Evolutionary conservation across 306 rosid genomes (phyloP), one percentile per base, ranked within the genome.

Genomic region (Senna siamea): DNA sequence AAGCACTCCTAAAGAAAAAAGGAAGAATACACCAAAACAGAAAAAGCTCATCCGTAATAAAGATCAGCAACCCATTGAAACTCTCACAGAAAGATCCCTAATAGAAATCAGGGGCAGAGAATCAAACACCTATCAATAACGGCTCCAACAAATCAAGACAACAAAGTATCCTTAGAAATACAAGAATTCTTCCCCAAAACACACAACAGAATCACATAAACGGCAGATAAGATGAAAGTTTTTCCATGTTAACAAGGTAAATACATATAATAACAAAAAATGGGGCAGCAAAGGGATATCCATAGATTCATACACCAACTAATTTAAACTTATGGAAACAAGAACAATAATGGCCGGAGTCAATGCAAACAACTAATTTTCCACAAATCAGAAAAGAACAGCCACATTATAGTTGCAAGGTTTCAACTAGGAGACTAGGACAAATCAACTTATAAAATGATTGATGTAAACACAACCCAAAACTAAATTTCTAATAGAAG

Each of bases 331-430:
- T 47, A n/a, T 0, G 32, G 15, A 40, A 63, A 17, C 37, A 62
- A 18, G 34, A 37, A 19, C 23, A 9, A 40, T 20, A 26, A 26
- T 20, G 23, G 38, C 38, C 35, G 20, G 8, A 64, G 20, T 12
- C 66, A 59, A 59, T 15, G 23, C 14, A 60, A 60, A 60, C 66
- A 60, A 8, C 46, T 34, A 34, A 34, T 60, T 60, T 3, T 37
- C 68, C 1, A 62, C n/a, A 62, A n/a, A 17, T 4, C 19, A 8
- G n/a, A 5, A 10, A 56, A 56, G 23, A 56, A 56, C 15, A 26
- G 8, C 4, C 37, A 26, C 35, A 26, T 4, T n/a, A 57, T 14
- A 26, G 40, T 14, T 3, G 46, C 51, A 62, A 18, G 51, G 8
- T 17, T 9, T 10, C 9, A 62, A 2, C 30, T 26, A 26, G 30